A percentile compares a stretch with the other conserved stretches of the same genome.
Conservation (phyloP, 768 basidiomycete genomes). For the Leccinum uliginosum region DNA sequence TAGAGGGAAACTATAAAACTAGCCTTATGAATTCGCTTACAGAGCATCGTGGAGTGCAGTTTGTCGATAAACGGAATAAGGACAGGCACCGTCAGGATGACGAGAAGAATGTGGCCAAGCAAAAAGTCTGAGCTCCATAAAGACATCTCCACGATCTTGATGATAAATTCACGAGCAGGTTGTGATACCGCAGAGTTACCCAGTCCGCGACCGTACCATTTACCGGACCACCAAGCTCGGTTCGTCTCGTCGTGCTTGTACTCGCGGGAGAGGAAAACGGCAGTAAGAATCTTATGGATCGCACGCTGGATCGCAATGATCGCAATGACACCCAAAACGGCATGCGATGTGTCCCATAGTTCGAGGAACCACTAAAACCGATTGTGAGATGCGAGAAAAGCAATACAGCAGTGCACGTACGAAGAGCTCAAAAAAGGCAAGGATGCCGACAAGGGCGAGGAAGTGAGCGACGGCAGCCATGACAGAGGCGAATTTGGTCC, state of each 20-base stretch:
- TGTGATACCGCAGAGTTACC: conserved; percentile 92
- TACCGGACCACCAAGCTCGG: conserved; percentile 98
- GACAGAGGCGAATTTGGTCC: conserved; percentile 83
- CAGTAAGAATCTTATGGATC: conserved; percentile 90
- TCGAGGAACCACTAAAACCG: conserved; percentile 84
- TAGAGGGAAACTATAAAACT: neutral
- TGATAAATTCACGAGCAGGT: conserved; percentile 93
- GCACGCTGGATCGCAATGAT: conserved; percentile 89
- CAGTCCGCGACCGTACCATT: conserved; percentile 94
- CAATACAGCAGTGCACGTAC: conserved; percentile 45
- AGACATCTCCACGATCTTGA: conserved; percentile 98
- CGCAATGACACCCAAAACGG: conserved; percentile 87
- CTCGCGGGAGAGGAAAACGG: conserved; percentile 92
- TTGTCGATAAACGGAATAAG: conserved; percentile 86
- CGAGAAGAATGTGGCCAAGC: conserved; percentile 75
- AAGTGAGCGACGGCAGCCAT: conserved; percentile 93
- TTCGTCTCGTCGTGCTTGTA: conserved; percentile 99
- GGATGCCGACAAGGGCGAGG: conserved; percentile 70
- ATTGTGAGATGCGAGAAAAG: conserved; percentile 28
- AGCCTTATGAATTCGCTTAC: conserved; percentile 43
- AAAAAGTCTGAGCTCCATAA: conserved; percentile 96
- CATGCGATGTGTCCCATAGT: conserved; percentile 92
- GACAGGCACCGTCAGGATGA: conserved; percentile 81
- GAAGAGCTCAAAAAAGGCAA: conserved; percentile 95
- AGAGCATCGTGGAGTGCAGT: conserved; percentile 90